Base-by-base conservation (phyloP, 768 basidiomycete genomes). In the Boletus fagicola region DNA sequence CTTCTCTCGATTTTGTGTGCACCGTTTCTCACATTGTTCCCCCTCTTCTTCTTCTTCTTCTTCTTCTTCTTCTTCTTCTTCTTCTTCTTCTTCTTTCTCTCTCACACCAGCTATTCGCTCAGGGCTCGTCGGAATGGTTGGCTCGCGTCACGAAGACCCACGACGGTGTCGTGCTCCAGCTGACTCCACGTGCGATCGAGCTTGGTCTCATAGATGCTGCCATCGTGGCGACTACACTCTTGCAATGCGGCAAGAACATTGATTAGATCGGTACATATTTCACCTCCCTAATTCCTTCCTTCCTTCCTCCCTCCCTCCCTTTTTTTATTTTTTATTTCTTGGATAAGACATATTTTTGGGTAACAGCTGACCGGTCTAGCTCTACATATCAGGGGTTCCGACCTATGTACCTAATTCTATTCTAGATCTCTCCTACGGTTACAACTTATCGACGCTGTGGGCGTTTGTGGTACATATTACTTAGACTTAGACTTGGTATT, bases 241-340 rank as follows among this genome's bases (percentile, higher is more conserved):
- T 88, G 44, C 82, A 81, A 56, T 84, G 77, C 49, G 86, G 86
- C n/a, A 80, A 78, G 54, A 82, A 75, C 69, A 82, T 88, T 24
- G 86, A 87, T 61, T 87, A 70, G 49, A 56, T 40, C 5, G 4
- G 12, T 39, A n/a, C 16, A 9, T 10, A n/a, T 38, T n/a, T 35
- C 33, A 24, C 49, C 33, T 22, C 22, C n/a, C 31, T 20, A 22
- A 33, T 36, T 5, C 18, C 20, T 7, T 4, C 12, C 15, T 9
- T 2, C 9, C 26, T 30, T 6, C 6, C 9, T 45, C 28, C 8
- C 18, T 15, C 5, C 26, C 26, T 26, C 26, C 5, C 26, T 5
- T 3, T 26, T 5, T 5, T 5, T 26, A 1, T 28, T n/a, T 13
- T 33, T 2, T 10, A 13, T 13, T 48, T 16, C 18, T 31, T 20